Conservation (phyloP, 176 grass and related monocot genomes). For the Ananas comosus region DNA sequence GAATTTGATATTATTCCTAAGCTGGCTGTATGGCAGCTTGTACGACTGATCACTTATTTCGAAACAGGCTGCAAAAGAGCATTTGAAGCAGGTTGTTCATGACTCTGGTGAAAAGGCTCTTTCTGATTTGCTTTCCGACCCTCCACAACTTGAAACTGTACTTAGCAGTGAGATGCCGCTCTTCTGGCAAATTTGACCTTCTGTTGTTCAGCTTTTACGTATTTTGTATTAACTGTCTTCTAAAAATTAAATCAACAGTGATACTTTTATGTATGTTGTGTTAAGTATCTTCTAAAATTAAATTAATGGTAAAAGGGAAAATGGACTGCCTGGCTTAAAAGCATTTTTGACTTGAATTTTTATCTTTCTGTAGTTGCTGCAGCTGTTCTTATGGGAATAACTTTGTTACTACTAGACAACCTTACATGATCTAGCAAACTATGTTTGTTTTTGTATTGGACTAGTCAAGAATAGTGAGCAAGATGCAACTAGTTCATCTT, state of each 20-base stretch:
- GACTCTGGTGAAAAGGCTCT: constrained; percentile 58
- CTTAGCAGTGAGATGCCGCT: constrained; percentile 55
- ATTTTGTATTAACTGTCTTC: background rate
- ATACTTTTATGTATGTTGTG: no score
- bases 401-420: no score
- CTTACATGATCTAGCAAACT: no score
- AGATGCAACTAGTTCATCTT: no score
- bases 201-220: constrained; percentile 9
- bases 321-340: no score
- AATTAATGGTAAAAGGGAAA: no score
- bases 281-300: no score
- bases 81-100: constrained; percentile 58
- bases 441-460: no score
- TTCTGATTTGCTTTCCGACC: constrained; percentile 68
- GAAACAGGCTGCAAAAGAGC: constrained; percentile 56
- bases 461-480: no score
- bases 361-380: no score
- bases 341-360: no score
- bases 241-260: background rate
- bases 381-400: no score
- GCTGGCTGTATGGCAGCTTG: constrained; percentile 10
- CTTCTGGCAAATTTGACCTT: constrained; percentile 11
- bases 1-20: background rate
- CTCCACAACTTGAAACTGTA: constrained; percentile 63
- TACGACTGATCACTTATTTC: constrained; percentile 18